phyloP scores from a whole-genome alignment of 148 eudicot species.

The Camellia lanceoleosa region DNA sequence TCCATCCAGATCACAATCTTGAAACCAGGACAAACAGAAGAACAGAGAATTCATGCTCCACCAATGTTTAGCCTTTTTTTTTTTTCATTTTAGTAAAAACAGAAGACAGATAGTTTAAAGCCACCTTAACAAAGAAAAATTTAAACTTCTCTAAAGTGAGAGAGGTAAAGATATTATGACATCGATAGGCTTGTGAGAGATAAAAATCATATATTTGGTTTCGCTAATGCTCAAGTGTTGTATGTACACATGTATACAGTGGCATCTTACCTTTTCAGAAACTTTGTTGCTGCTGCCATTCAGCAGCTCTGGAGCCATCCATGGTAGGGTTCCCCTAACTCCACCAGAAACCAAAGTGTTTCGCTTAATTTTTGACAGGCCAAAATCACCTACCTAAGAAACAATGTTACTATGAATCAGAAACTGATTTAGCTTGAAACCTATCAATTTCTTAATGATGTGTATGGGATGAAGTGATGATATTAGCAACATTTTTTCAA shows the following conservation, averaged over 20 bases:
- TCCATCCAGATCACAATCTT: conserved; percentile 3
- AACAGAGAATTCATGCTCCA: conserved; percentile 10
- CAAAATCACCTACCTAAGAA: conserved; percentile 93
- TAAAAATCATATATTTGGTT: neutral
- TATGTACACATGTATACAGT: conserved; percentile 2
- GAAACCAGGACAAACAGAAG: conserved; percentile 2
- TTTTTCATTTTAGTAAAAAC: neutral
- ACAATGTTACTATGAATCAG: conserved; percentile 9
- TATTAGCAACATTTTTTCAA: conserved; percentile 11
- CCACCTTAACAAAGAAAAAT: neutral
- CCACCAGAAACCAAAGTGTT: conserved; percentile 98
- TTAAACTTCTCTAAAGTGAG: neutral
- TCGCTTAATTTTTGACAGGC: conserved; percentile 90
- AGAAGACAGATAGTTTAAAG: neutral
- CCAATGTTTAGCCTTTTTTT: neutral
- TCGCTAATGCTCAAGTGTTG: neutral
- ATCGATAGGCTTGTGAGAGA: neutral
- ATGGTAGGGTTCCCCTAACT: conserved; percentile 98
- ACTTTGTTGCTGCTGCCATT: conserved; percentile 98
- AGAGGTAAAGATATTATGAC: neutral
- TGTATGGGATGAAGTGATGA: neutral
- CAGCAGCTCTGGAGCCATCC: conserved; percentile 99
- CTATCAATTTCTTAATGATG: neutral
- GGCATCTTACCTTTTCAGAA: conserved; percentile 77
- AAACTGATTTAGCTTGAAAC: conserved; percentile 11